A percentile compares a stretch with the other conserved stretches of the same genome.
Evolutionary conservation across 176 grass and related monocot genomes (phyloP).

Genomic region (Zoysia japonica): DNA sequence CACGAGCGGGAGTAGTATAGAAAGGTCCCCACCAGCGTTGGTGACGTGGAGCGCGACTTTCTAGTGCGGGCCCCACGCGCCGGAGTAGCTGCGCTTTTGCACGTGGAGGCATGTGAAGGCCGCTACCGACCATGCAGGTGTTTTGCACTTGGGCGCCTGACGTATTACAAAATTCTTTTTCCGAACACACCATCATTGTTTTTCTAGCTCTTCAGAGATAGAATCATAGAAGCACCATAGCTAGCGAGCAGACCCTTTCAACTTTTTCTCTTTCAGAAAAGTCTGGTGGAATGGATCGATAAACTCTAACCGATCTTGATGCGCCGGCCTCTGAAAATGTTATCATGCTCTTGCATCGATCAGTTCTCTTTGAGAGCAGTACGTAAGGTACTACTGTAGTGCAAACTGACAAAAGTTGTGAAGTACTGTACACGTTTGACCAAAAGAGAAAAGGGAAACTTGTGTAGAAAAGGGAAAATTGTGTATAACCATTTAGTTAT

Average conservation of each 20-base stretch:
- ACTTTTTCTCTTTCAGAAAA: neutral
- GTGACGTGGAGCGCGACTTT: neutral
- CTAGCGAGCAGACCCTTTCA: neutral
- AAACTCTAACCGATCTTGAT: neutral
- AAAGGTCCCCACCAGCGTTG: neutral
- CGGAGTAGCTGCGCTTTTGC: neutral
- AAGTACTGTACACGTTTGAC: slow-evolving; percentile 8
- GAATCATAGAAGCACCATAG: neutral
- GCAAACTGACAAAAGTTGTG: neutral
- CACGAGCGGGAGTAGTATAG: neutral
- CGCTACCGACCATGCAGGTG: neutral
- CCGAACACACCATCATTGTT: too few species aligned
- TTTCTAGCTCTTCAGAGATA: too few species aligned
- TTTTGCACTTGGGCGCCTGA: slow-evolving; percentile 1
- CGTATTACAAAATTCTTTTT: neutral
- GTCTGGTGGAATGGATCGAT: neutral
- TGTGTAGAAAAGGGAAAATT: neutral
- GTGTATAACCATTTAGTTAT: too few species aligned
- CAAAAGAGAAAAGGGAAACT: neutral
- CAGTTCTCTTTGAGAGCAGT: neutral
- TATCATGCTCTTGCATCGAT: neutral
- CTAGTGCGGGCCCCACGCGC: neutral
- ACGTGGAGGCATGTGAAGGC: neutral
- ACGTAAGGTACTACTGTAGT: neutral
- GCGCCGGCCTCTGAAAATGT: neutral